Conservation (phyloP, 2,329 filamentous ascomycete genomes). For the Amauroascus verrucosus region DNA sequence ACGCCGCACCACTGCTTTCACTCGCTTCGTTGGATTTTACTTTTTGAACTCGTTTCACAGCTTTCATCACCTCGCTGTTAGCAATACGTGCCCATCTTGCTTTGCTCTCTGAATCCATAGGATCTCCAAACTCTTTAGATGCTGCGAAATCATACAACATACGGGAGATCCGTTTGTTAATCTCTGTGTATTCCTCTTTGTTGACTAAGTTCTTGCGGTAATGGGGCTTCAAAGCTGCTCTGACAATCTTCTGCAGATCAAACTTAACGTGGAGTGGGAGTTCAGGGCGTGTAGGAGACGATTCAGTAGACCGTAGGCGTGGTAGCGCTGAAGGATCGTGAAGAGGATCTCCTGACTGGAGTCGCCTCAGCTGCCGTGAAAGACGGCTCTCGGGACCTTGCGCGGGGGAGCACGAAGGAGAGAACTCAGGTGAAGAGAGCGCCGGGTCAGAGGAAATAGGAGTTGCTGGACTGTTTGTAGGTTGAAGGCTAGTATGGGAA, state of each 20-base stretch:
- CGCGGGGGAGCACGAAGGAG: conserved; percentile 45
- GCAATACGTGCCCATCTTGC: conserved; percentile 67
- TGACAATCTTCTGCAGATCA: conserved; percentile 80
- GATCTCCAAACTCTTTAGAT: conserved; percentile 33
- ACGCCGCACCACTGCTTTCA: conserved; percentile 14
- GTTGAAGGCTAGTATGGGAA: conserved; percentile 54
- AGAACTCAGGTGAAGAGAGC: conserved; percentile 66
- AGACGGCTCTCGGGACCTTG: conserved; percentile 11
- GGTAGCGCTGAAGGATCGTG: conserved; percentile 38
- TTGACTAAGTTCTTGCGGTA: conserved; percentile 71
- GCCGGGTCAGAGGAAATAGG: conserved; percentile 63
- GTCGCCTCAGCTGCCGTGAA: conserved; percentile 14
- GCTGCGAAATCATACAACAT: conserved; percentile 66
- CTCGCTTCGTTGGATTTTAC: conserved; percentile 15
- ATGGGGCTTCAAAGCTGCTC: conserved; percentile 66
- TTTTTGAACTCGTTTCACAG: conserved; percentile 42
- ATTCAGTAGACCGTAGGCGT: conserved; percentile 47
- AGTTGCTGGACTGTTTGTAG: conserved; percentile 52
- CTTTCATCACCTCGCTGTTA: conserved; percentile 64
- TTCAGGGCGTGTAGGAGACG: conserved; percentile 54
- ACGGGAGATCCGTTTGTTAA: conserved; percentile 82
- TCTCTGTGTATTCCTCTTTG: conserved; percentile 81
- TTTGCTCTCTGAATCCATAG: conserved; percentile 55
- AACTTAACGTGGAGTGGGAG: conserved; percentile 77
- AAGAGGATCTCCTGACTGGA: conserved; percentile 14